phyloP scores from a whole-genome alignment of 129 eudicot species.

The Helianthus tuberosus region DNA sequence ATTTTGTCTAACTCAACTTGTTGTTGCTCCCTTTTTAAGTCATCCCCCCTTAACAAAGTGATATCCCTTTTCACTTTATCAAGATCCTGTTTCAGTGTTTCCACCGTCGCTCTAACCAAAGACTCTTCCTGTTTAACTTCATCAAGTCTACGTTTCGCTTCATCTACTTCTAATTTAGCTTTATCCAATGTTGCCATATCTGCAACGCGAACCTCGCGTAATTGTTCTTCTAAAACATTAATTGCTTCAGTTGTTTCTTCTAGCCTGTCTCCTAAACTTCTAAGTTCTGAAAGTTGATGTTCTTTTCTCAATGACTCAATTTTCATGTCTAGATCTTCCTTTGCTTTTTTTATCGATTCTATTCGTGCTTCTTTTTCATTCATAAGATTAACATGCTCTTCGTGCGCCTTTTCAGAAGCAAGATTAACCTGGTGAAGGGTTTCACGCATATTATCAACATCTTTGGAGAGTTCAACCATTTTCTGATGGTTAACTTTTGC shows the following conservation, averaged over 20 bases:
- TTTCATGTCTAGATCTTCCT: conserved; percentile 45
- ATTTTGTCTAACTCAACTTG: conserved; percentile 49
- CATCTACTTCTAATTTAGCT: conserved; percentile 46
- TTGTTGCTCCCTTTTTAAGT: conserved; percentile 44
- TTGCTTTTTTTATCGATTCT: conserved; percentile 30
- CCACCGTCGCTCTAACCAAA: conserved; percentile 36
- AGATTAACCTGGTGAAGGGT: conserved; percentile 54
- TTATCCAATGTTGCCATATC: conserved; percentile 43
- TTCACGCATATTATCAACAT: conserved; percentile 51
- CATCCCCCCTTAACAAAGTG: conserved; percentile 39
- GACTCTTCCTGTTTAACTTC: conserved; percentile 47
- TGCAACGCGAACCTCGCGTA: conserved; percentile 46
- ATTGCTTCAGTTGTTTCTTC: conserved; percentile 59
- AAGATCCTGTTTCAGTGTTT: conserved; percentile 51
- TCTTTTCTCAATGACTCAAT: conserved; percentile 48
- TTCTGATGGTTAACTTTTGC: conserved; percentile 54
- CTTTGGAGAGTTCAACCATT: conserved; percentile 51
- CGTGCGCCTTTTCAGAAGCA: conserved; percentile 49
- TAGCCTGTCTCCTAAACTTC: conserved; percentile 44
- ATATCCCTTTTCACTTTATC: conserved; percentile 53
- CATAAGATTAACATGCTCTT: conserved; percentile 44
- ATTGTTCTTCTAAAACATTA: conserved; percentile 58
- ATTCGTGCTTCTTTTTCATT: conserved; percentile 51
- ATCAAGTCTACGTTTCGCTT: conserved; percentile 46
- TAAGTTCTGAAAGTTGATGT: conserved; percentile 31